phyloP scores from a whole-genome alignment of 257 asterid genomes.

The Salvia hispanica region DNA sequence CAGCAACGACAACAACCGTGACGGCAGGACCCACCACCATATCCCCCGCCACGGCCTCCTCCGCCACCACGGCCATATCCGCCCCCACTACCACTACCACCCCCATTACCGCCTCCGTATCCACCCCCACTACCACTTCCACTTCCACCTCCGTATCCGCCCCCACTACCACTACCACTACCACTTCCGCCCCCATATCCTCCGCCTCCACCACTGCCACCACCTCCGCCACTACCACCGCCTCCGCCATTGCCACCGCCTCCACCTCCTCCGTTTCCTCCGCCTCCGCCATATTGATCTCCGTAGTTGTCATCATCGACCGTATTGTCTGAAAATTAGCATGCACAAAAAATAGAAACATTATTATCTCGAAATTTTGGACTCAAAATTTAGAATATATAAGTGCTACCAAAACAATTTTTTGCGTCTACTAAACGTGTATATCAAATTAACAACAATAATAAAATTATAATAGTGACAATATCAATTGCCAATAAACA shows the following conservation, averaged over 20 bases:
- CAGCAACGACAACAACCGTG: conserved; percentile 18
- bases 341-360: no score
- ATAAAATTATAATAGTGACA: no score
- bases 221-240: no score
- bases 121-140: not conserved
- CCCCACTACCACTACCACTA: not conserved
- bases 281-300: not conserved
- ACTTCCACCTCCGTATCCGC: not conserved
- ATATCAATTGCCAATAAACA: no score
- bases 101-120: not conserved
- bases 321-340: not conserved
- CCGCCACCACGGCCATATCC: no score
- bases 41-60: not conserved
- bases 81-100: no score
- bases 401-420: no score
- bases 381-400: no score
- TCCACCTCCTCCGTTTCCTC: not conserved
- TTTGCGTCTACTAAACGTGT: no score
- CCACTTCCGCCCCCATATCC: not conserved
- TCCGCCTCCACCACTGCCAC: no score
- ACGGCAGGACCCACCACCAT: not conserved
- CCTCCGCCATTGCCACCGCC: not conserved
- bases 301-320: not conserved
- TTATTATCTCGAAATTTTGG: no score
- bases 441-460: not conserved